These are phyloP conservation scores for Ascoidea tarda DNA, from an alignment of 805 yeast genomes.

Conservation along the genomic window DNA sequence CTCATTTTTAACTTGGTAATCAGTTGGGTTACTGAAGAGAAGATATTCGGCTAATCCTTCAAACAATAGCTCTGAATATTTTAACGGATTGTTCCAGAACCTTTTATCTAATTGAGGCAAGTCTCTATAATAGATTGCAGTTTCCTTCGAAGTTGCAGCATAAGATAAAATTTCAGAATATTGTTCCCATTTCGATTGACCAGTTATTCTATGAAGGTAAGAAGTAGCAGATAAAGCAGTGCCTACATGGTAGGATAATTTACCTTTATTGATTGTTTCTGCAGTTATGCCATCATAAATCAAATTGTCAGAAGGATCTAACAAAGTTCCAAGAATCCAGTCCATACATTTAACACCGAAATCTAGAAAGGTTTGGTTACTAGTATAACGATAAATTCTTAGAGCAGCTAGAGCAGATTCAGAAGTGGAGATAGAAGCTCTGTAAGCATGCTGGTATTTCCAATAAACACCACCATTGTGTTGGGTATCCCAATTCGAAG, in stretches of 20 bases:
- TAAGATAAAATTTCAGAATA: constrained; percentile 24
- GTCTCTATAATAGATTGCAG: constrained; percentile 53
- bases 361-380: constrained; percentile 25
- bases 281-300: constrained; percentile 45
- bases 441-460: constrained; percentile 46
- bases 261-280: constrained; percentile 20
- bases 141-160: constrained; percentile 44
- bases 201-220: constrained; percentile 33
- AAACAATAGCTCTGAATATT: constrained; percentile 46
- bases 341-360: constrained; percentile 48
- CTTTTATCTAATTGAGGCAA: constrained; percentile 23
- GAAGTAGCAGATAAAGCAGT: constrained; percentile 43
- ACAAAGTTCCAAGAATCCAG: constrained; percentile 38
- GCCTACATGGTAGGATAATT: constrained; percentile 59
- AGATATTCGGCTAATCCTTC: constrained; percentile 60
- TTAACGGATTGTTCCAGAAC: constrained; percentile 51
- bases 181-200: constrained; percentile 35
- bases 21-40: constrained; percentile 41
- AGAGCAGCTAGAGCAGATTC: constrained; percentile 51
- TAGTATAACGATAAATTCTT: constrained; percentile 37
- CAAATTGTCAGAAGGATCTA: constrained; percentile 38
- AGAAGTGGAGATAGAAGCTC: constrained; percentile 53
- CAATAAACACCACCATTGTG: constrained; percentile 47
- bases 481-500: constrained; percentile 44
- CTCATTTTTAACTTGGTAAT: constrained; percentile 33